Conservation (phyloP, 2,329 filamentous ascomycete genomes). For the Cladosporium cucumerinum region DNA sequence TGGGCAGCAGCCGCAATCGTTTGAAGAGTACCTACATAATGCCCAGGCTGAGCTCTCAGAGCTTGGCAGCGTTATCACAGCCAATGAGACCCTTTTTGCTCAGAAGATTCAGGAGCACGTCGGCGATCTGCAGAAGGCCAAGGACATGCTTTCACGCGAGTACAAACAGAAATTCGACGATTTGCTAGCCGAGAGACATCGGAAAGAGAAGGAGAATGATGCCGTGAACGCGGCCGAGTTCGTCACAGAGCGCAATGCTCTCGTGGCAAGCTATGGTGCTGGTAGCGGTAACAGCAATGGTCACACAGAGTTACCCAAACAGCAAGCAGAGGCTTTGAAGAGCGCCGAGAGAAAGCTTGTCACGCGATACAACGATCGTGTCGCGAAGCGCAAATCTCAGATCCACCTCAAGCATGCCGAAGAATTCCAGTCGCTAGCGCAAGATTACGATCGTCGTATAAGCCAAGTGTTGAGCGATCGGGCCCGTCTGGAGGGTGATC, state of each 20-base stretch:
- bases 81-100: slow-evolving; percentile 35
- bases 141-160: slow-evolving; percentile 33
- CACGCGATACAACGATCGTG: slow-evolving; percentile 32
- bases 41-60: slow-evolving; percentile 34
- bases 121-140: slow-evolving; percentile 35
- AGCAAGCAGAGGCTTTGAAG: slow-evolving; percentile 27
- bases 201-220: slow-evolving; percentile 31
- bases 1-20: slow-evolving; percentile 23
- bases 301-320: slow-evolving; percentile 18
- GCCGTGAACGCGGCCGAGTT: slow-evolving; percentile 32
- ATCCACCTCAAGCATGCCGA: slow-evolving; percentile 36
- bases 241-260: slow-evolving; percentile 31
- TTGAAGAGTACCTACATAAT: slow-evolving; percentile 37
- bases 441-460: slow-evolving; percentile 35
- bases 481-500: slow-evolving; percentile 32
- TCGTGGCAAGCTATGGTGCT: slow-evolving; percentile 30
- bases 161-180: slow-evolving; percentile 35
- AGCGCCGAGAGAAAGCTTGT: slow-evolving; percentile 34
- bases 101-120: slow-evolving; percentile 38
- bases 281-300: slow-evolving; percentile 22
- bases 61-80: slow-evolving; percentile 34
- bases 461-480: slow-evolving; percentile 30
- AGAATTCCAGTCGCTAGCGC: slow-evolving; percentile 33
- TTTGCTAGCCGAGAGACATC: slow-evolving; percentile 29
- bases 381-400: slow-evolving; percentile 36